Evolutionary conservation across 495 filamentous ascomycete genomes (phyloP).

Genomic region (Staphylotrichum tortipilum): DNA sequence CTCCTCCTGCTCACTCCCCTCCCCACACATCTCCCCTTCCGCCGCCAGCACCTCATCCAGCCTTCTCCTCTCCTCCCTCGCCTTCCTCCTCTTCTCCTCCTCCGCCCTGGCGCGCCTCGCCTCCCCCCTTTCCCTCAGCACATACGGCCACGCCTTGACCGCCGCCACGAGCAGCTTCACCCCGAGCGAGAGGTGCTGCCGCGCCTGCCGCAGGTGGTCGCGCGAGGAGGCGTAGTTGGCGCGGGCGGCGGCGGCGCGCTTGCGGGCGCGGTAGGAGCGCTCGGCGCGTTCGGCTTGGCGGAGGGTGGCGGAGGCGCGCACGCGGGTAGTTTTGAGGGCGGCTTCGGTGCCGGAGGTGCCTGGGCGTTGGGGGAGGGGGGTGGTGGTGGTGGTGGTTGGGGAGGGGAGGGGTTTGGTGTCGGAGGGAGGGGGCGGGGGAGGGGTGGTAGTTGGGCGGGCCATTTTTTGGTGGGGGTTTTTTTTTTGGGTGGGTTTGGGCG

Average conservation of each 20-base stretch:
- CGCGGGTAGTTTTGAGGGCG: conserved; percentile 20
- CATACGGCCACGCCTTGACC: conserved; percentile 11
- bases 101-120: not conserved
- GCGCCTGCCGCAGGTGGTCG: conserved; percentile 18
- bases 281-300: conserved; percentile 22
- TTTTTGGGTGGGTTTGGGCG: not conserved
- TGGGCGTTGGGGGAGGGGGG: conserved; percentile 9
- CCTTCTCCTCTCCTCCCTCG: conserved; percentile 10
- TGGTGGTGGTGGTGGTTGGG: not conserved
- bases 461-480: not conserved
- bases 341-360: conserved; percentile 25
- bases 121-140: conserved; percentile 14
- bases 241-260: conserved; percentile 21
- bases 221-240: conserved; percentile 19
- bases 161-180: conserved; percentile 10
- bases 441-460: not conserved
- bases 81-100: conserved; percentile 13
- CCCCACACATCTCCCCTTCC: too few species aligned
- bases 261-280: conserved; percentile 20
- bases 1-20: not conserved
- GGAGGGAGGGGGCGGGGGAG: not conserved
- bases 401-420: conserved; percentile 5
- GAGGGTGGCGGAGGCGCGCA: conserved; percentile 17
- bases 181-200: conserved; percentile 18
- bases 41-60: conserved; percentile 7